A percentile compares a stretch with the other conserved stretches of the same genome.
Evolutionary conservation across 768 basidiomycete species (phyloP).

Genomic region (Tephrocybe sp.): DNA sequence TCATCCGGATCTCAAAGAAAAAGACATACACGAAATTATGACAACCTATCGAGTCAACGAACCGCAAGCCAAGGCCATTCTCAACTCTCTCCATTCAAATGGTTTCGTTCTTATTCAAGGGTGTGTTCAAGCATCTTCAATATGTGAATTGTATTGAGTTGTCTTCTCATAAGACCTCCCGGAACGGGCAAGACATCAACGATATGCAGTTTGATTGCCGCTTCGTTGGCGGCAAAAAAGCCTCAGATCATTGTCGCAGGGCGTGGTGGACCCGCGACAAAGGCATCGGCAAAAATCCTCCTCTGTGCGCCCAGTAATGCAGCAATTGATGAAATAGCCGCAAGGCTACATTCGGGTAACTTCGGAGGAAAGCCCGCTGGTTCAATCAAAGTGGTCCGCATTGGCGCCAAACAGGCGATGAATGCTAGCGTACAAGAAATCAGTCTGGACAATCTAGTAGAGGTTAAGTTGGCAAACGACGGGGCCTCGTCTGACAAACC

Average conservation of each 20-base stretch:
- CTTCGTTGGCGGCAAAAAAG: constrained; percentile 68
- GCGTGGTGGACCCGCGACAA: constrained; percentile 44
- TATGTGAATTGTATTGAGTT: not conserved
- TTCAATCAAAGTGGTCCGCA: constrained; percentile 84
- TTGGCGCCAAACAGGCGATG: constrained; percentile 76
- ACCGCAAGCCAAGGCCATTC: constrained; percentile 90
- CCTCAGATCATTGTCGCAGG: constrained; percentile 54
- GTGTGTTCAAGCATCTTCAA: constrained; percentile 40
- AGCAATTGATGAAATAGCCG: constrained; percentile 94
- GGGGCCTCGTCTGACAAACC: constrained; percentile 29
- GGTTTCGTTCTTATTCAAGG: constrained; percentile 96
- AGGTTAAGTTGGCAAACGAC: constrained; percentile 60
- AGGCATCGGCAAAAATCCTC: constrained; percentile 61
- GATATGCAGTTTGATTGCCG: constrained; percentile 90
- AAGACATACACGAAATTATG: constrained; percentile 69
- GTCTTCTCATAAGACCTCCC: constrained; percentile 68
- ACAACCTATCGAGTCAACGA: constrained; percentile 76
- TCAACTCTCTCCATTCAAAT: constrained; percentile 63
- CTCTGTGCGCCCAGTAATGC: constrained; percentile 98
- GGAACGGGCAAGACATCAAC: constrained; percentile 99
- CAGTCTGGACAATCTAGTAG: constrained; percentile 84
- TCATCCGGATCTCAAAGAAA: constrained; percentile 40
- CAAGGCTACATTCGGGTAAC: constrained; percentile 81
- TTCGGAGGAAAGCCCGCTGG: constrained; percentile 53
- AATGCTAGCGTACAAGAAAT: constrained; percentile 82